Evolutionary conservation across 2,329 filamentous ascomycete species (phyloP), one percentile per base, ranked within the genome.

Genomic region (Drechslera avenae): DNA sequence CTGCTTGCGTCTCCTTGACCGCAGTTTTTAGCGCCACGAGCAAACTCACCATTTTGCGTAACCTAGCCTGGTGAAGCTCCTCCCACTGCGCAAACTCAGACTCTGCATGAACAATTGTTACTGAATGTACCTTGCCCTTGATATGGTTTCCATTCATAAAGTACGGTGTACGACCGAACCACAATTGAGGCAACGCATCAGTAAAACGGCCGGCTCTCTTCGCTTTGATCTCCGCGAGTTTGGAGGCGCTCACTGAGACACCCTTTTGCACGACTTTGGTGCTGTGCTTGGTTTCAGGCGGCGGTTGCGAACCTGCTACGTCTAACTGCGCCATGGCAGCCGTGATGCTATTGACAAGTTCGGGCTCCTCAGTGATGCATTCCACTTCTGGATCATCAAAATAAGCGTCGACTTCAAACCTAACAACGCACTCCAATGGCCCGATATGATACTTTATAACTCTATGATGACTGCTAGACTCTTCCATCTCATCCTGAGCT

Each of bases 321-420:
- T n/a, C n/a, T n/a, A n/a, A n/a, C n/a, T n/a, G n/a, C n/a, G n/a
- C n/a, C n/a, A n/a, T n/a, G n/a, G n/a, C n/a, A n/a, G n/a, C n/a
- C n/a, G n/a, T n/a, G n/a, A n/a, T n/a, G n/a, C n/a, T n/a, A n/a
- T n/a, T n/a, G n/a, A n/a, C n/a, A n/a, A n/a, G n/a, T n/a, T n/a
- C n/a, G n/a, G 50, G 16, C 10, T 49, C 41, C 35, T 54, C n/a
- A 16, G 40, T 13, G 18, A 34, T 16, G 26, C 49, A 62, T 26
- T 17, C 17, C n/a, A n/a, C n/a, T n/a, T n/a, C n/a, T n/a, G n/a
- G n/a, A n/a, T 48, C 53, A 21, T 59, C 52, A 5, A 54, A 54
- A 39, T 58, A 65, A 5, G 60, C 62, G 39, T 66, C 63, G 2
- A 57, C 60, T 32, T 66, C 62, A 19, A 61, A 52, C 17, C 60